Evolutionary conservation across 2,329 filamentous ascomycete genomes (phyloP).

Genomic region (Hypoxylon rubiginosum): DNA sequence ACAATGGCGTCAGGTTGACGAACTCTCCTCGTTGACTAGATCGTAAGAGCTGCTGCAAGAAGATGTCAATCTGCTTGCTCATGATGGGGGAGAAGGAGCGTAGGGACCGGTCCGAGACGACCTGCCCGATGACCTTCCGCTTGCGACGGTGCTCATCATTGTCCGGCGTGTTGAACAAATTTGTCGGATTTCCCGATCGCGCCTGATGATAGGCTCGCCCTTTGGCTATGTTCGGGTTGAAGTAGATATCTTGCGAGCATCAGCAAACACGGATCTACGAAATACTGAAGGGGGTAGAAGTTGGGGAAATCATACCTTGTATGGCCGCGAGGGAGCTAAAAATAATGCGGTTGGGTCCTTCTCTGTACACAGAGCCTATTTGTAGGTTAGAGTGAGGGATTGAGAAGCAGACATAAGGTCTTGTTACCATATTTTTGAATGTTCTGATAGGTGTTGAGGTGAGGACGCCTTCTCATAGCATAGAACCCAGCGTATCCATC

Average conservation of each 20-base stretch:
- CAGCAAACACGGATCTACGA: background rate
- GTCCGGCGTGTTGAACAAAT: constrained; percentile 28
- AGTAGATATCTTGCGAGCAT: constrained; percentile 17
- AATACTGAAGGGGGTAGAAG: background rate
- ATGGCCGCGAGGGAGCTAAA: constrained; percentile 20
- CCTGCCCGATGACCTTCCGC: constrained; percentile 20
- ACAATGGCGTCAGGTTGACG: constrained; percentile 13
- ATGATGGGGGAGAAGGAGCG: constrained; percentile 30
- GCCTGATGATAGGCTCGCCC: constrained; percentile 12
- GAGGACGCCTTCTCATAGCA: constrained; percentile 5
- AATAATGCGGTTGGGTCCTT: constrained; percentile 18
- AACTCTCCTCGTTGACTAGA: constrained; percentile 1
- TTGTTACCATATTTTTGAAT: constrained; percentile 17
- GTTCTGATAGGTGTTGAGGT: constrained; percentile 14
- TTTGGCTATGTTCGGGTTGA: constrained; percentile 17
- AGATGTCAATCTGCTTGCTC: constrained; percentile 15
- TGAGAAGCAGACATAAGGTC: background rate
- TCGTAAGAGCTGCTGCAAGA: constrained; percentile 4
- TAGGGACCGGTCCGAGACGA: constrained; percentile 29
- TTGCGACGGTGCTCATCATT: constrained; percentile 19
- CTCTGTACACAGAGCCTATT: constrained; percentile 15
- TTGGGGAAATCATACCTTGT: background rate
- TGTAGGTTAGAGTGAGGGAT: background rate
- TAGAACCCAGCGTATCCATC: constrained; percentile 22
- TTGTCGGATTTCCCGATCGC: background rate